Percentiles rank a stretch among this genome's conserved stretches.
These are phyloP conservation scores for Polyporus arcularius DNA, from an alignment of 768 basidiomycete genomes.

Conservation along the genomic window DNA sequence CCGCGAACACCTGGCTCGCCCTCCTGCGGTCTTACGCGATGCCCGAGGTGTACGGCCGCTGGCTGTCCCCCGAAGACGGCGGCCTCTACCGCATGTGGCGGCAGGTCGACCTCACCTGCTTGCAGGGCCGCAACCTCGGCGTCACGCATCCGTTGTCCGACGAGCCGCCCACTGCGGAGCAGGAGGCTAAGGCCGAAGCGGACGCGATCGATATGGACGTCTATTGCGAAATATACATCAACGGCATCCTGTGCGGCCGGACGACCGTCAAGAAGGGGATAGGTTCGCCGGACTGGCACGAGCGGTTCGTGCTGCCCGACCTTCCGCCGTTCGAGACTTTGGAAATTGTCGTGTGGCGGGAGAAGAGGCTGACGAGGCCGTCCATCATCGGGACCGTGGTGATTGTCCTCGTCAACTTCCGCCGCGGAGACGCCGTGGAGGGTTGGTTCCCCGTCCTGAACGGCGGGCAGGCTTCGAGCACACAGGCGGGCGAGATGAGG, in stretches of 20 bases:
- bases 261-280: conserved; percentile 72
- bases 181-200: conserved; percentile 25
- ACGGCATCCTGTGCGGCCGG: conserved; percentile 65
- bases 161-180: conserved; percentile 29
- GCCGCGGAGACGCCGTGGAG: conserved; percentile 71
- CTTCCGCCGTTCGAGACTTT: conserved; percentile 77
- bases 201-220: conserved; percentile 68
- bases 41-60: conserved; percentile 75
- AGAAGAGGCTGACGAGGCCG: conserved; percentile 64
- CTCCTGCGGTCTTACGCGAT: conserved; percentile 79
- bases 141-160: conserved; percentile 40
- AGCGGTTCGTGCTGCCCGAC: conserved; percentile 71
- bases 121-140: conserved; percentile 76
- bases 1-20: conserved; percentile 73
- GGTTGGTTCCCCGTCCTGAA: conserved; percentile 81
- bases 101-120: conserved; percentile 70
- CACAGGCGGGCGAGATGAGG: conserved; percentile 75
- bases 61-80: conserved; percentile 56
- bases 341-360: conserved; percentile 67
- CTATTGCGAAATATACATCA: conserved; percentile 78
- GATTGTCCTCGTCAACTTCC: conserved; percentile 70
- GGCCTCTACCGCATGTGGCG: conserved; percentile 90
- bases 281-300: conserved; percentile 80
- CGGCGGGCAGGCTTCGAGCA: conserved; percentile 46
- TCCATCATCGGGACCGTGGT: conserved; percentile 58